These are phyloP conservation scores for Galerina marginata DNA, from an alignment of 768 basidiomycete species.

Conservation along the genomic window DNA sequence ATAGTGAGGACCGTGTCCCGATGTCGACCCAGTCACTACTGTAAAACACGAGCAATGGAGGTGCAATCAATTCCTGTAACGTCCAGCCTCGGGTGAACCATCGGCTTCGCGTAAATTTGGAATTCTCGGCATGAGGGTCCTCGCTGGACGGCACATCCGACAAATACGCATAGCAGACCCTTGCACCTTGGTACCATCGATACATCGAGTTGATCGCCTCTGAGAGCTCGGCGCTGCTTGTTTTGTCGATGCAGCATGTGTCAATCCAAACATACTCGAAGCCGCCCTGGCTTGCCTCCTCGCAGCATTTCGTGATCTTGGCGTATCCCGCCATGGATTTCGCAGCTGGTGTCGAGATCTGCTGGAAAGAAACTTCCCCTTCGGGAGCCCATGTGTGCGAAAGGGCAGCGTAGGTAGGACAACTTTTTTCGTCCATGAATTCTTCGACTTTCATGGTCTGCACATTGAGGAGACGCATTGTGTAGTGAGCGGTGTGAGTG, in stretches of 20 bases:
- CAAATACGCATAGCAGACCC: constrained; percentile 10
- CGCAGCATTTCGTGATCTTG: constrained; percentile 14
- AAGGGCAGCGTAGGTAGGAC: constrained; percentile 11
- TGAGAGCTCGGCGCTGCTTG: constrained; percentile 17
- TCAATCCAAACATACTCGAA: constrained; percentile 16
- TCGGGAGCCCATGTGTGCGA: constrained; percentile 18
- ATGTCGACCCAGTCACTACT: neutral
- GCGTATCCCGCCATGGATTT: constrained; percentile 3
- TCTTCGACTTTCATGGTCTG: too few relatives aligned
- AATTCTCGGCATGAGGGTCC: too few relatives aligned
- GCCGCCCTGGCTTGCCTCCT: constrained; percentile 5
- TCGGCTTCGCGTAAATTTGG: neutral
- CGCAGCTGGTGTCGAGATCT: neutral
- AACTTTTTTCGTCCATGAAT: too few relatives aligned
- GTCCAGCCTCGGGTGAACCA: constrained; percentile 23
- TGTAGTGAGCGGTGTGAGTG: too few relatives aligned
- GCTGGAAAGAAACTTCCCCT: constrained; percentile 6
- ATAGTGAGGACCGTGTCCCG: too few relatives aligned
- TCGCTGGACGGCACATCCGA: constrained; percentile 7
- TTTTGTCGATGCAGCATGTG: constrained; percentile 19
- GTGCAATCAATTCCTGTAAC: constrained; percentile 16
- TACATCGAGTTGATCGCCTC: constrained; percentile 23
- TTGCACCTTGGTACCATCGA: constrained; percentile 13
- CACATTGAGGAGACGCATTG: too few relatives aligned
- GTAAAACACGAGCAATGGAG: constrained; percentile 11